phyloP scores from a whole-genome alignment of 2,329 filamentous ascomycete genomes.

The Xylariaceae sp. region DNA sequence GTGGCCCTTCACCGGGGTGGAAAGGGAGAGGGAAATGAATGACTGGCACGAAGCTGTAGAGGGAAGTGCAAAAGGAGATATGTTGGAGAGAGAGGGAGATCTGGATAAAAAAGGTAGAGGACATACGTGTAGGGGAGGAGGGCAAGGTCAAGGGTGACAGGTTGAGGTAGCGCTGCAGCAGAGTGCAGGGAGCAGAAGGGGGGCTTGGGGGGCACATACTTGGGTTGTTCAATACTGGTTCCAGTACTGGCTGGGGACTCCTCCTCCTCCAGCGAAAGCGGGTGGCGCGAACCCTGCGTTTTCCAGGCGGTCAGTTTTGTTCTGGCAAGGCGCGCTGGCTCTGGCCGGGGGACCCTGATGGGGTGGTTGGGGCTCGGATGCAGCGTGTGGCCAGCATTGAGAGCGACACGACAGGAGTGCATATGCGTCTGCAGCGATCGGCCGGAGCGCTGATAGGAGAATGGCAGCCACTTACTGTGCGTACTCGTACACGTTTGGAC shows the following conservation, averaged over 20 bases:
- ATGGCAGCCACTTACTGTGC: constrained; percentile 18
- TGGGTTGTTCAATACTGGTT: not conserved
- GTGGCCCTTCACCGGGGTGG: constrained; percentile 25
- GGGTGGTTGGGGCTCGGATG: constrained; percentile 29
- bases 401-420: constrained; percentile 32
- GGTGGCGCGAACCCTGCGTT: constrained; percentile 27
- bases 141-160: constrained; percentile 20
- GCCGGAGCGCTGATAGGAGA: constrained; percentile 27
- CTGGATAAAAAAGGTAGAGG: constrained; percentile 23
- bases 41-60: constrained; percentile 21
- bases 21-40: constrained; percentile 24
- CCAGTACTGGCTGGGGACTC: not conserved
- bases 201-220: constrained; percentile 13
- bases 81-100: constrained; percentile 14
- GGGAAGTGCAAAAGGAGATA: constrained; percentile 18
- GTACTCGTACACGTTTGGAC: constrained; percentile 24
- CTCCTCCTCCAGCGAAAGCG: not conserved
- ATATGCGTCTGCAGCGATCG: constrained; percentile 35
- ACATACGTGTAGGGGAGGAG: constrained; percentile 1
- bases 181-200: constrained; percentile 20
- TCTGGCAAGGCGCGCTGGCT: not conserved
- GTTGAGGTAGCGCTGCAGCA: constrained; percentile 27
- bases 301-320: constrained; percentile 1
- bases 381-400: constrained; percentile 30
- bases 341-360: constrained; percentile 22